Percentiles rank a stretch among this genome's conserved stretches.
These are phyloP conservation scores for Physcomitrellopsis africana DNA, from an alignment of 225 moss, liverwort and hornwort species.

Conservation along the genomic window DNA sequence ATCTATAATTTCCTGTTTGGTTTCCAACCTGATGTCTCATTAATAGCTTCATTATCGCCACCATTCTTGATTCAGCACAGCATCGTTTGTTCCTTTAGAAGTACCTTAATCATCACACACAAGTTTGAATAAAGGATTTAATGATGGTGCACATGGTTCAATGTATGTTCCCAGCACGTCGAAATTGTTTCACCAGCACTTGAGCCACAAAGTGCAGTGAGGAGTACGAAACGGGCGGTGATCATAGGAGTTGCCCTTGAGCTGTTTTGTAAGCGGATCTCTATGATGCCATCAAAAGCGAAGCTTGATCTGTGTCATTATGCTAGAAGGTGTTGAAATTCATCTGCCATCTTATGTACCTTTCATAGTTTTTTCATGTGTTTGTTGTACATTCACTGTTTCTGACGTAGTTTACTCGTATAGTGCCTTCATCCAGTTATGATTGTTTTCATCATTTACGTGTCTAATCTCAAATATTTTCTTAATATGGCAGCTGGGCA, in stretches of 20 bases:
- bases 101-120: not conserved
- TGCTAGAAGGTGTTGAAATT: slow-evolving; percentile 63
- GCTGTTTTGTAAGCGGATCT: slow-evolving; percentile 72
- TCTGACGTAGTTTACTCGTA: not conserved
- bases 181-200: slow-evolving; percentile 70
- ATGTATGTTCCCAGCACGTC: slow-evolving; percentile 43
- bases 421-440: not conserved
- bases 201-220: slow-evolving; percentile 89
- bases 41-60: not conserved
- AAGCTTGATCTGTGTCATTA: slow-evolving; percentile 90
- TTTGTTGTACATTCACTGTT: not conserved
- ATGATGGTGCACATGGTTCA: not conserved
- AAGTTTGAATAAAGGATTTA: slow-evolving; percentile 1
- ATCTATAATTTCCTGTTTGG: not conserved
- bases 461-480: slow-evolving; percentile 7
- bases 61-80: not conserved
- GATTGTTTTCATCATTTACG: not conserved
- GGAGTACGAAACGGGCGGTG: slow-evolving; percentile 84
- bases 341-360: not conserved
- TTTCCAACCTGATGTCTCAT: not conserved
- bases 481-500: slow-evolving; percentile 65
- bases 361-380: not conserved
- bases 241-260: slow-evolving; percentile 93
- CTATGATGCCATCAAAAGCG: slow-evolving; percentile 79
- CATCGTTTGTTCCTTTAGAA: slow-evolving; percentile 5